Base-by-base conservation (phyloP, 495 filamentous ascomycete genomes). In the Paragyromitra xinjiangensis region DNA sequence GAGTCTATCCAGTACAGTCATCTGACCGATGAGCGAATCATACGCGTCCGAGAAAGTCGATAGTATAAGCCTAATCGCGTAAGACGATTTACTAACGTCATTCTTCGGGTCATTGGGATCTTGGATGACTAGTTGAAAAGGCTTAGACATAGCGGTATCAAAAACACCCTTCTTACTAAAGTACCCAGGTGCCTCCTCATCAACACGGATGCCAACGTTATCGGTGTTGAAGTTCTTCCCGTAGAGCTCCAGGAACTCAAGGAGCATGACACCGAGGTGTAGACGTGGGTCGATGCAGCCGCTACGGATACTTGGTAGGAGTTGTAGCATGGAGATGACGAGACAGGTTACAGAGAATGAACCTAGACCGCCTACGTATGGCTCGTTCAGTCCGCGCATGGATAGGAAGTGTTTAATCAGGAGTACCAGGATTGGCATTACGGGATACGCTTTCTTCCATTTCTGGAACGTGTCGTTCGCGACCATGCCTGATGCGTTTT, bases 341-440 rank as follows among this genome's bases (percentile, higher is more conserved):
- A 99, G 87, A 84, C 96, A 99, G 51, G 92, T 97, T 65, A 97
- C 91, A 1, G 94, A 92, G 81, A 98, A 98, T 0, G 95, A 94
- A 44, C 95, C 96, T n/a, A 99, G 87, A 0, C 96, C 96, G 69
- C 96, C 96, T 55, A 88, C 91, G 22, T 91, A 90, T 2, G 96
- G 93, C 82, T 99, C 95, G 75, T 98, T 97, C 45, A 98, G 86
- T 1, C 90, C 92, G 53, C 94, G 89, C 89, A 99, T 94, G 19
- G 91, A 85, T 22, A 99, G 85, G 69, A 96, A 94, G 67, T 98
- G 96, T 84, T 99, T 99, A 84, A 99, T 89, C 29, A 99, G 75
- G 0, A 92, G 89, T 12, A 95, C 91, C 24, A 99, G 84, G 48
- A 91, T 86, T 1, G 92, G 92, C 92, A 98, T 94, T 1, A 87